These are phyloP conservation scores for Flaveria brownii DNA, from an alignment of 129 eudicot genomes.

Conservation along the genomic window DNA sequence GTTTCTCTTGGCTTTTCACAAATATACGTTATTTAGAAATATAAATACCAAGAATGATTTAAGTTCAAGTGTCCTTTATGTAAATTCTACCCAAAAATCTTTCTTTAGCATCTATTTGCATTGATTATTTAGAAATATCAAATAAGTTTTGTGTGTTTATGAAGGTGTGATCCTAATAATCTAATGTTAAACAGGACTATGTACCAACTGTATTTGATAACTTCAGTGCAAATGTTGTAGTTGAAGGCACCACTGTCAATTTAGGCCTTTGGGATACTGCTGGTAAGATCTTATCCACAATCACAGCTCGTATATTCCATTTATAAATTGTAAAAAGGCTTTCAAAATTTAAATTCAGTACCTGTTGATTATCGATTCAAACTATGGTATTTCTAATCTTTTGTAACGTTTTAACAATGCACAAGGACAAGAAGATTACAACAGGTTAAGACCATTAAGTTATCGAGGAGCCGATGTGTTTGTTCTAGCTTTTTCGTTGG, in stretches of 20 bases:
- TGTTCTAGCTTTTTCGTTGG: slow-evolving; percentile 84
- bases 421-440: slow-evolving; percentile 92
- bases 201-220: slow-evolving; percentile 95
- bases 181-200: slow-evolving; percentile 61
- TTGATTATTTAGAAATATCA: slow-evolving; percentile 9
- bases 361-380: not conserved
- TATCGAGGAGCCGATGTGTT: slow-evolving; percentile 90
- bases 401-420: slow-evolving; percentile 10
- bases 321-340: not conserved
- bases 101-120: not conserved
- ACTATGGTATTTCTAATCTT: slow-evolving; percentile 19
- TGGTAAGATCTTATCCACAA: slow-evolving; percentile 49
- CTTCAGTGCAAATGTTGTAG: slow-evolving; percentile 97
- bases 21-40: too few relatives aligned
- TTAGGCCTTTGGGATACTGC: slow-evolving; percentile 99
- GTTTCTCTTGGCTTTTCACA: too few relatives aligned
- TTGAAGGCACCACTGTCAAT: slow-evolving; percentile 92
- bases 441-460: slow-evolving; percentile 87
- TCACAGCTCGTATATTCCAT: not conserved
- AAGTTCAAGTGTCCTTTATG: not conserved
- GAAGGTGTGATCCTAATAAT: slow-evolving; percentile 23
- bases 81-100: not conserved
- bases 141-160: slow-evolving; percentile 2
- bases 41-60: not conserved
- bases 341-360: not conserved